Evolutionary conservation across 2,329 filamentous ascomycete genomes (phyloP), one percentile per base, ranked within the genome.

Genomic region (Ophiostoma montium): DNA sequence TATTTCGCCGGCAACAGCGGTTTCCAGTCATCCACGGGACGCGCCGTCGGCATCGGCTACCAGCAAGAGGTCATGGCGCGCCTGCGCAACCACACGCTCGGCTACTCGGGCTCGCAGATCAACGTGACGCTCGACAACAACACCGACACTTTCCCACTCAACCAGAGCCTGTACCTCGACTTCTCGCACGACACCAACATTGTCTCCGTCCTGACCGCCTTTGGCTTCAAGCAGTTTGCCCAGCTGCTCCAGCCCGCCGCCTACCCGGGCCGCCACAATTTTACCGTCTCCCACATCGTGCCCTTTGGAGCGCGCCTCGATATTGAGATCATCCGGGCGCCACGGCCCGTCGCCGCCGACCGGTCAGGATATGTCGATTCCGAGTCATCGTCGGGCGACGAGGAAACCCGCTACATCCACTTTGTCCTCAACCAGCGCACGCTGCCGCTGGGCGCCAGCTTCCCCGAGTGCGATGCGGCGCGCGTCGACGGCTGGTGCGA

Each of bases 101-200:
- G 70, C 13, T 78, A 78, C 58, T 74, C 72, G 0, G 70, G 70
- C 23, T 76, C 74, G 1, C 73, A 78, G 56, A 76, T 78, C 65
- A 86, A 86, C 60, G 69, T 74, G n/a, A 86, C 82, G 0, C 72
- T 86, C 30, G 81, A 85, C 65, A 76, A 71, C 59, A 84, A 73
- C 62, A 71, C 71, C 0, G 67, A 68, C 33, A 88, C 83, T 0
- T 89, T 89, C 61, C 84, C 84, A 0, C 65, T 84, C 4, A 76
- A 86, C 59, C 85, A 89, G 60, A 74, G 69, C 19, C 68, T 89
- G 15, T 86, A 87, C 62, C 75, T 88, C 46, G 84, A 88, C 66
- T 88, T 88, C 61, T 80, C 76, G 15, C 84, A 89, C 62, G 84
- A 89, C 63, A 82, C 80, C 31, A 85, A 84, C 60, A 84, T 86